Percentiles rank a stretch among this genome's conserved stretches.
Evolutionary conservation across 2,329 filamentous ascomycete genomes (phyloP).

Genomic region (Fusarium pseudonygamai): DNA sequence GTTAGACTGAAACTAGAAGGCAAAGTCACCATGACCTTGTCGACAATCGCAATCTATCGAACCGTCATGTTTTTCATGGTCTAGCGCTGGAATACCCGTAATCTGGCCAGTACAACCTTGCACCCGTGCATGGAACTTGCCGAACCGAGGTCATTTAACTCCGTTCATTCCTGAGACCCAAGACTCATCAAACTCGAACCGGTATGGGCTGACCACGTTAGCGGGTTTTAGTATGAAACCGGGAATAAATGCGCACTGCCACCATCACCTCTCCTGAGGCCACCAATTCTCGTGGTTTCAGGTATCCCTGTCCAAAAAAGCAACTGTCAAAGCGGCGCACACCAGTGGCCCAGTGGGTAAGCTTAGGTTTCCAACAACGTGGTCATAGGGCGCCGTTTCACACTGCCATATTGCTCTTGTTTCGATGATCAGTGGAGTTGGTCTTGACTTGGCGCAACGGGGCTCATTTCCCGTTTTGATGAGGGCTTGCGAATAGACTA

Average conservation of each 20-base stretch:
- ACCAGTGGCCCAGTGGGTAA: background rate
- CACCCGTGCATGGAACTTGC: background rate
- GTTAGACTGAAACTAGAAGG: conserved; percentile 5
- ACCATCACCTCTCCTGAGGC: background rate
- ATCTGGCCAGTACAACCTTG: background rate
- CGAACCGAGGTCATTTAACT: background rate
- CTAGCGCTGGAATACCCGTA: background rate
- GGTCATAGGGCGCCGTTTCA: conserved; percentile 16
- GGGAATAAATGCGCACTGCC: conserved; percentile 10
- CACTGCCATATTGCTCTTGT: background rate
- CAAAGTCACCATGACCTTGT: background rate
- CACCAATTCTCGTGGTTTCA: conserved; percentile 9
- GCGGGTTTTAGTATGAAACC: conserved; percentile 4
- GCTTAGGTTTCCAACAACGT: background rate
- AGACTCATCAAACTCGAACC: background rate
- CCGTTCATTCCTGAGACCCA: background rate
- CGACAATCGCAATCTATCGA: background rate
- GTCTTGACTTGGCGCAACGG: background rate
- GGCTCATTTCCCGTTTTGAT: conserved; percentile 15
- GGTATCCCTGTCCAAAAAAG: background rate
- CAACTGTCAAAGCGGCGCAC: conserved; percentile 10
- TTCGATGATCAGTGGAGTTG: conserved; percentile 19
- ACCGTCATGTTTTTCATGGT: background rate
- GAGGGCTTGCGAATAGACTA: background rate
- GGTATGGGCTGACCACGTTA: background rate